These are phyloP conservation scores for Oryza coarctata DNA, from an alignment of 176 grass and related monocot species.

Conservation along the genomic window DNA sequence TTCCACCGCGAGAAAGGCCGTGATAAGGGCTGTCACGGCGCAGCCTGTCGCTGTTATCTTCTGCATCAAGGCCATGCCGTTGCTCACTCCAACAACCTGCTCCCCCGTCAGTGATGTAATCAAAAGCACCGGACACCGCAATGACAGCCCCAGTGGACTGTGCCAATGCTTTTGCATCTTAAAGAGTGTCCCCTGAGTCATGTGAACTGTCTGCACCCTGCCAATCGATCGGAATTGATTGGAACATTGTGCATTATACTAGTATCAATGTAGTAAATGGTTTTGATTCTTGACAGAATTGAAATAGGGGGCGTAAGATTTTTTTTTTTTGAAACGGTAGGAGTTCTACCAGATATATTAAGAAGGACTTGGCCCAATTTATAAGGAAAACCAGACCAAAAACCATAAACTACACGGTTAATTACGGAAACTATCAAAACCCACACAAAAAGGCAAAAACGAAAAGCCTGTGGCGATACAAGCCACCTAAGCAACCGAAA, in stretches of 20 bases:
- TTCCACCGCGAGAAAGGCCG: conserved; percentile 70
- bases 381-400: too few species aligned
- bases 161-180: conserved; percentile 61
- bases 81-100: conserved; percentile 37
- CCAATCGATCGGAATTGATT: not conserved
- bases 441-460: too few species aligned
- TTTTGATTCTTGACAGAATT: not conserved
- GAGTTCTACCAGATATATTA: too few species aligned
- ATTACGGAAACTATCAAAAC: too few species aligned
- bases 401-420: too few species aligned
- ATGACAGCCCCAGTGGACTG: conserved; percentile 41
- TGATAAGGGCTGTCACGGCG: conserved; percentile 63
- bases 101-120: conserved; percentile 67
- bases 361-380: too few species aligned
- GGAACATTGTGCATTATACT: not conserved
- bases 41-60: conserved; percentile 82
- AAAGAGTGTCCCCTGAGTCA: conserved; percentile 59
- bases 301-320: not conserved
- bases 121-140: conserved; percentile 67
- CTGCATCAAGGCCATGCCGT: conserved; percentile 85
- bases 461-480: too few species aligned
- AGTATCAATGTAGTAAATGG: not conserved
- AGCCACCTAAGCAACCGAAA: too few species aligned
- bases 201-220: conserved; percentile 80
- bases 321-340: too few species aligned